phyloP scores from a whole-genome alignment of 192 early-diverging fungal species.

The Backusella parvicylindrica region DNA sequence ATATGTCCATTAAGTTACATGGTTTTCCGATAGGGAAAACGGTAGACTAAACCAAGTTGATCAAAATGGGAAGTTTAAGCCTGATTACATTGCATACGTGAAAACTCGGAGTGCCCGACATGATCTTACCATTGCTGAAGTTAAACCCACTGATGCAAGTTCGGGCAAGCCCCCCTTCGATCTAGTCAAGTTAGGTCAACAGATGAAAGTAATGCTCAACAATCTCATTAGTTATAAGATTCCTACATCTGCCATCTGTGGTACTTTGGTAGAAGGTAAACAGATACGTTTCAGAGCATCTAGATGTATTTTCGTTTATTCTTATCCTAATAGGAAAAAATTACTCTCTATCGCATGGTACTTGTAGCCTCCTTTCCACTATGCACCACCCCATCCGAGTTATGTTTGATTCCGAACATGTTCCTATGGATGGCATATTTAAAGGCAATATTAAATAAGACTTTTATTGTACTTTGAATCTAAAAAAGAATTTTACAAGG shows the following conservation, averaged over 20 bases:
- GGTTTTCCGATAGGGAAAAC: neutral
- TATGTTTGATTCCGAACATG: neutral
- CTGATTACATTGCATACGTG: neutral
- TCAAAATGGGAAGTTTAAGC: neutral
- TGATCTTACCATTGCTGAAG: neutral
- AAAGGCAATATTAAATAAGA: neutral
- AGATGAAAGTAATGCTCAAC: slow-evolving; percentile 1
- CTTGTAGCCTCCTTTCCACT: neutral
- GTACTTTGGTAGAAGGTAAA: neutral
- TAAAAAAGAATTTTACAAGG: neutral
- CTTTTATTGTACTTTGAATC: neutral
- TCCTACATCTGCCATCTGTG: neutral
- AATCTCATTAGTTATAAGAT: neutral
- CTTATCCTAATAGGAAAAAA: neutral
- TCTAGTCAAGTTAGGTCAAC: neutral
- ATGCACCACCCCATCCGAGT: neutral
- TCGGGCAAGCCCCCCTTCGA: neutral
- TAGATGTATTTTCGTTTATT: neutral
- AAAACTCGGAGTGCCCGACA: neutral
- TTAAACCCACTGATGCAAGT: neutral
- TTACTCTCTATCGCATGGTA: neutral
- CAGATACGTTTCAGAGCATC: neutral
- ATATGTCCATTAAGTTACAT: slow-evolving; percentile 2
- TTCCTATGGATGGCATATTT: neutral
- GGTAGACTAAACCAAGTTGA: neutral